These are phyloP conservation scores for Dictyophora rubrovolvata DNA, from an alignment of 768 basidiomycete genomes.

Conservation along the genomic window DNA sequence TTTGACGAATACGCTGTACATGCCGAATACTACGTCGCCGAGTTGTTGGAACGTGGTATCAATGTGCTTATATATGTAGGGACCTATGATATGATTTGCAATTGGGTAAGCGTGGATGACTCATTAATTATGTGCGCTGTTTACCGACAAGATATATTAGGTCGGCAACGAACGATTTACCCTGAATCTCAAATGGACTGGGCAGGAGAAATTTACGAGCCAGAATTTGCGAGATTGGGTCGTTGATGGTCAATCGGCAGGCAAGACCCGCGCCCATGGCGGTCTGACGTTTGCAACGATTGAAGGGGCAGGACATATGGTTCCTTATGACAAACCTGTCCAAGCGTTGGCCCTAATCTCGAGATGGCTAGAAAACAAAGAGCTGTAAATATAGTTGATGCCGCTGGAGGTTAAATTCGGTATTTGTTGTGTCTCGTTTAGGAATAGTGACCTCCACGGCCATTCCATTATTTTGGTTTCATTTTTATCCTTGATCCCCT, in stretches of 20 bases:
- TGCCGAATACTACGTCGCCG: constrained; percentile 33
- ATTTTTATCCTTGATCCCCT: too few species aligned
- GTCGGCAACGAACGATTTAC: constrained; percentile 58
- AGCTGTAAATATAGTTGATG: neutral
- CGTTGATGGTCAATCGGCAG: constrained; percentile 36
- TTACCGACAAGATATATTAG: constrained; percentile 22
- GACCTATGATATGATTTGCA: constrained; percentile 47
- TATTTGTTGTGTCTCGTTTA: too few species aligned
- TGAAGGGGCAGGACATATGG: constrained; percentile 17
- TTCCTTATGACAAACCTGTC: constrained; percentile 22
- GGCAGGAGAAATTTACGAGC: constrained; percentile 36
- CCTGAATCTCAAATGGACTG: constrained; percentile 49
- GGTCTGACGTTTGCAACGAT: constrained; percentile 17
- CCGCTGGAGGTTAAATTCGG: too few species aligned
- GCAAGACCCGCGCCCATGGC: constrained; percentile 21
- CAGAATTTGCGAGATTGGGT: constrained; percentile 50
- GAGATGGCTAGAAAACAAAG: constrained; percentile 19
- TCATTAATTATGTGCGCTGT: neutral
- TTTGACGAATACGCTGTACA: constrained; percentile 24
- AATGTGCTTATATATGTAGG: constrained; percentile 47
- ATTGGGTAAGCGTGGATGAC: constrained; percentile 32
- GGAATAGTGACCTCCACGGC: too few species aligned
- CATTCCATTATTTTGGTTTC: too few species aligned
- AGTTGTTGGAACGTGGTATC: constrained; percentile 43
- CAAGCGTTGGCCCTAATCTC: constrained; percentile 25